phyloP scores from a whole-genome alignment of 768 basidiomycete genomes.

The Leccinum subgranulosum region DNA sequence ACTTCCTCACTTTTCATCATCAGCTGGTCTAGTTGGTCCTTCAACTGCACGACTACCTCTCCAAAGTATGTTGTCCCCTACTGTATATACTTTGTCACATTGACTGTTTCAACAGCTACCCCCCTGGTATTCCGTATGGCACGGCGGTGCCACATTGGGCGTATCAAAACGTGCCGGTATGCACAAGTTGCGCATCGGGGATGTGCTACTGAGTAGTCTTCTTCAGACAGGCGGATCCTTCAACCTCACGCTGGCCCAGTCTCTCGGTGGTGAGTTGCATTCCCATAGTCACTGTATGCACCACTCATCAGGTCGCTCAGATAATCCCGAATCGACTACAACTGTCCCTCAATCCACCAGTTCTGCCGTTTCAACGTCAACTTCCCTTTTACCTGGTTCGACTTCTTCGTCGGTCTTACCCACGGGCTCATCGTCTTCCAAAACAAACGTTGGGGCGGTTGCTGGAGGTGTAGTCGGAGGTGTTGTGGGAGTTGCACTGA shows the following conservation, averaged over 20 bases:
- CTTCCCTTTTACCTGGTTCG: too few relatives aligned
- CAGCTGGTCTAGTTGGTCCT: too few relatives aligned
- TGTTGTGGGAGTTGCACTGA: too few relatives aligned
- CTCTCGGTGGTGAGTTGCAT: conserved; percentile 21
- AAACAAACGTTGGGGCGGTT: too few relatives aligned
- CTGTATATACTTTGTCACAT: too few relatives aligned
- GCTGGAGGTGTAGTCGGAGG: too few relatives aligned
- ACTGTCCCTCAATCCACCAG: conserved; percentile 25
- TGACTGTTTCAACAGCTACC: too few relatives aligned
- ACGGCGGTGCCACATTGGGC: conserved; percentile 56
- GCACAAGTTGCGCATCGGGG: conserved; percentile 9
- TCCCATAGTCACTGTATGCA: neutral
- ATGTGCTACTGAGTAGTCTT: conserved; percentile 1
- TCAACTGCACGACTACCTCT: too few relatives aligned
- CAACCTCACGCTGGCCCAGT: conserved; percentile 38
- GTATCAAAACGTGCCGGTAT: conserved; percentile 50
- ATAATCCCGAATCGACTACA: conserved; percentile 44
- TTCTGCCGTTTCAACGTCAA: too few relatives aligned
- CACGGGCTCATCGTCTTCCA: conserved; percentile 1
- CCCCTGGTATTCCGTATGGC: too few relatives aligned
- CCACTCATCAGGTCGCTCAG: conserved; percentile 20
- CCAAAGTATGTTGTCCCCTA: too few relatives aligned
- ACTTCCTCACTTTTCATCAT: too few relatives aligned
- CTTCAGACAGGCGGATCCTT: conserved; percentile 37
- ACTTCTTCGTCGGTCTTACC: conserved; percentile 6